Evolutionary conservation across 768 basidiomycete species (phyloP).

Genomic region (Boletales sp.): DNA sequence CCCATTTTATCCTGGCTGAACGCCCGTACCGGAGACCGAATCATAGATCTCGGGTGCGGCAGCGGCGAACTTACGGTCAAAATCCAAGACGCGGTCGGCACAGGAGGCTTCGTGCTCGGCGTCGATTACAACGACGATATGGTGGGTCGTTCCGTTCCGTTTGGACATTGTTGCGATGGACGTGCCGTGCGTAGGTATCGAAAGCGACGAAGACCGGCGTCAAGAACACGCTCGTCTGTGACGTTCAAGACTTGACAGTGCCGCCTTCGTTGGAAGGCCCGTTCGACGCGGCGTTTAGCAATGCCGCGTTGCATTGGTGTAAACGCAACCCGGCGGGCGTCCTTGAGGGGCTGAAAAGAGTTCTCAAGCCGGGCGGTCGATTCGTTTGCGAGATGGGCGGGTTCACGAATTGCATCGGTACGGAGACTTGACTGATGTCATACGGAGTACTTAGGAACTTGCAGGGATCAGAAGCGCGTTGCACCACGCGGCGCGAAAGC

Average conservation of each 20-base stretch:
- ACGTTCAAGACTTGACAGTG: slow-evolving; percentile 47
- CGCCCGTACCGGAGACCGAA: slow-evolving; percentile 62
- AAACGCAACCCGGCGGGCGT: slow-evolving; percentile 69
- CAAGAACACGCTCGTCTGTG: slow-evolving; percentile 45
- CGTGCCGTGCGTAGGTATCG: slow-evolving; percentile 40
- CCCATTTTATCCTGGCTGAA: slow-evolving; percentile 59
- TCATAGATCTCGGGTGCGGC: slow-evolving; percentile 80
- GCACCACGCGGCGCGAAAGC: slow-evolving; percentile 46
- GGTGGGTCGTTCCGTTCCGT: slow-evolving; percentile 41
- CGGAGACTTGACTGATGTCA: slow-evolving; percentile 5
- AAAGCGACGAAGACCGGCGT: slow-evolving; percentile 49
- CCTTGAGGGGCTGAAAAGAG: slow-evolving; percentile 50
- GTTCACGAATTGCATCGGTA: slow-evolving; percentile 68
- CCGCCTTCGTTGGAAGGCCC: slow-evolving; percentile 34
- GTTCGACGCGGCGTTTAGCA: slow-evolving; percentile 78
- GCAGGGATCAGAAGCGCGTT: slow-evolving; percentile 61
- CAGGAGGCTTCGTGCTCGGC: slow-evolving; percentile 58
- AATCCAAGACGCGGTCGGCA: slow-evolving; percentile 50
- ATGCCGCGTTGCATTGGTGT: slow-evolving; percentile 84
- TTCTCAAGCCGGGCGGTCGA: slow-evolving; percentile 67
- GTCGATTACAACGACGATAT: slow-evolving; percentile 70
- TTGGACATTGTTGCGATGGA: not conserved
- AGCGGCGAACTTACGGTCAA: slow-evolving; percentile 71
- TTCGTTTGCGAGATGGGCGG: slow-evolving; percentile 79
- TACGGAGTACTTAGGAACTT: not conserved